Evolutionary conservation across 495 filamentous ascomycete genomes (phyloP), one percentile per base, ranked within the genome.

Genomic region (Chaetomium cochliodes): DNA sequence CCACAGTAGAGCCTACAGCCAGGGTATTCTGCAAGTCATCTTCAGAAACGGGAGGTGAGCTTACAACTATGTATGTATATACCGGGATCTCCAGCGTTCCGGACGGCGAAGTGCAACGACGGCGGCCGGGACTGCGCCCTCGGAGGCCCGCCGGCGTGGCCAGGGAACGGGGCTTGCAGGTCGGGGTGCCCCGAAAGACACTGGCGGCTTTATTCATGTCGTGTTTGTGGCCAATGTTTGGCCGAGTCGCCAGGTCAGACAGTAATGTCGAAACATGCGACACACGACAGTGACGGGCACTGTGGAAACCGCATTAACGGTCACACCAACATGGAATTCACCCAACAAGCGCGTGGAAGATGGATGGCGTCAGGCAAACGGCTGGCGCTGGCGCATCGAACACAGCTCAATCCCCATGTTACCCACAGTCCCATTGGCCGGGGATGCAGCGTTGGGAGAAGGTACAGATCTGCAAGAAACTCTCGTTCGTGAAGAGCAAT

Each of bases 301-400:
- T 30, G 50, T 52, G 50, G 50, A 52, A 52, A 26, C 50, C 50
- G 50, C 50, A 15, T 11, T 11, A 28, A 25, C 46, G n/a, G 46
- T 50, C 46, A 50, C 50, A 52, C 50, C 25, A 15, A 26, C 20
- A 13, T 26, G 22, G 2, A 2, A 8, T 3, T 26, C 20, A 12
- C 18, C 49, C 49, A 51, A 51, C 23, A 52, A 52, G 50, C 50
- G 50, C 50, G 28, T 30, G 28, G 23, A 25, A 12, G 18, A 22
- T 18, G 46, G 20, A 50, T 20, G n/a, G 16, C 44, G n/a, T n/a
- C 44, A 47, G n/a, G 44, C 46, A 20, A 50, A 50, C 46, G 46
- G 46, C n/a, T 12, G 44, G 44, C 44, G 33, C 33, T 37, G 33
- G 8, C 33, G 33, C 28, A 30, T 6, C 28, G 3, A 37, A 37